Percentiles rank a stretch among this genome's conserved stretches.
These are phyloP conservation scores for Erysimum pusillum DNA, from an alignment of 441 rosid genomes.

Conservation along the genomic window DNA sequence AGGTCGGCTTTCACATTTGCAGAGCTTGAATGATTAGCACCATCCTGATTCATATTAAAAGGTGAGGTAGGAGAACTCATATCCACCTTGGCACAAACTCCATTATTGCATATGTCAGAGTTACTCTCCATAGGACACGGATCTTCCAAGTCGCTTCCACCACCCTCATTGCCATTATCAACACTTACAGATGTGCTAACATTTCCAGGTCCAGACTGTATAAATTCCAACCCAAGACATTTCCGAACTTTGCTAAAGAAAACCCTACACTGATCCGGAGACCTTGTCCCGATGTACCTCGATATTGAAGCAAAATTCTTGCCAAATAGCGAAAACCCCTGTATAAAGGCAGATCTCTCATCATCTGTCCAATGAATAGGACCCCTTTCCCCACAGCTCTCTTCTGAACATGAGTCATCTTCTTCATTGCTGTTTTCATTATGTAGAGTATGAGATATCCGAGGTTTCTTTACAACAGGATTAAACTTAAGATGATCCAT, in stretches of 20 bases:
- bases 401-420: constrained; percentile 93
- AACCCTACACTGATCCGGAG: constrained; percentile 86
- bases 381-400: constrained; percentile 88
- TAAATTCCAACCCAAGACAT: constrained; percentile 86
- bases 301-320: constrained; percentile 89
- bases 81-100: constrained; percentile 54
- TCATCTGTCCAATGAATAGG: constrained; percentile 93
- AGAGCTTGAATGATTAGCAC: constrained; percentile 47
- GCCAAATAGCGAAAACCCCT: constrained; percentile 76
- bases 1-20: constrained; percentile 51
- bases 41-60: constrained; percentile 50
- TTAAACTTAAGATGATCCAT: constrained; percentile 60
- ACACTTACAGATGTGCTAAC: constrained; percentile 59
- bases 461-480: constrained; percentile 56
- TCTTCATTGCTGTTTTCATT: constrained; percentile 59
- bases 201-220: constrained; percentile 59
- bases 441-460: constrained; percentile 69
- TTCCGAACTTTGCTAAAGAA: constrained; percentile 95
- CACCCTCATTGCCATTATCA: constrained; percentile 63
- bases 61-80: constrained; percentile 50
- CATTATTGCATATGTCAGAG: constrained; percentile 59
- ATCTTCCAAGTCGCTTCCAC: constrained; percentile 78
- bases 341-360: constrained; percentile 80
- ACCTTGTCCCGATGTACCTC: constrained; percentile 68
- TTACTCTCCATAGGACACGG: constrained; percentile 66